Evolutionary conservation across 192 early-diverging fungal species (phyloP).

Genomic region (Backusella australiensis): DNA sequence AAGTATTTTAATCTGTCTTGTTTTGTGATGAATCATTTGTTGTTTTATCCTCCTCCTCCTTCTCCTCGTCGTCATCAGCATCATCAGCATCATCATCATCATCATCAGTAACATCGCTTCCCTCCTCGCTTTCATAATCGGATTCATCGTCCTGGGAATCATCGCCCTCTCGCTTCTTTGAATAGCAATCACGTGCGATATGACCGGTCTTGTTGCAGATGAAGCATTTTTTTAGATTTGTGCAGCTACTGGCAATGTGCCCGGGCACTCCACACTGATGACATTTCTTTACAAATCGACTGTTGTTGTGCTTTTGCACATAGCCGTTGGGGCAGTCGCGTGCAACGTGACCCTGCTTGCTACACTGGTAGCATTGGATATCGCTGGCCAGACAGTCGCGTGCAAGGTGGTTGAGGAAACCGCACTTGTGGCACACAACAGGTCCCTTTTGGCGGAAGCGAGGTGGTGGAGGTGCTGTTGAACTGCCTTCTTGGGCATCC

Average conservation of each 20-base stretch:
- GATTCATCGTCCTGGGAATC: background rate
- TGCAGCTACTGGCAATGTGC: constrained; percentile 36
- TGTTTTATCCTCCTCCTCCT: background rate
- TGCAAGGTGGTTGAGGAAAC: constrained; percentile 50
- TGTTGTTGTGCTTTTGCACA: constrained; percentile 43
- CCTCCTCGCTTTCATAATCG: background rate
- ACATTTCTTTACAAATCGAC: constrained; percentile 42
- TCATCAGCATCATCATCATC: background rate
- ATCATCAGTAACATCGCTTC: background rate
- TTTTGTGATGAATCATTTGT: background rate
- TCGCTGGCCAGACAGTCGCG: constrained; percentile 51
- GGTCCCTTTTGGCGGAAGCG: constrained; percentile 6
- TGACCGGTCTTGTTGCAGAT: background rate
- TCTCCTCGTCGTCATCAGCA: background rate
- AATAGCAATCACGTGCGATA: constrained; percentile 13
- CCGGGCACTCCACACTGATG: constrained; percentile 52
- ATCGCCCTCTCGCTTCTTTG: background rate
- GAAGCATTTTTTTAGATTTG: background rate
- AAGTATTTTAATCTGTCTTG: background rate
- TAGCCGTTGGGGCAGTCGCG: constrained; percentile 17
- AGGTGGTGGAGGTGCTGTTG: background rate
- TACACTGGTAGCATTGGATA: constrained; percentile 57
- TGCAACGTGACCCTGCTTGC: constrained; percentile 50
- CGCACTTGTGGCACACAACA: constrained; percentile 52
- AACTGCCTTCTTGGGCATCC: background rate